Base-by-base conservation (phyloP, 352 stramenopile species). In the Globisporangium barbulae region DNA sequence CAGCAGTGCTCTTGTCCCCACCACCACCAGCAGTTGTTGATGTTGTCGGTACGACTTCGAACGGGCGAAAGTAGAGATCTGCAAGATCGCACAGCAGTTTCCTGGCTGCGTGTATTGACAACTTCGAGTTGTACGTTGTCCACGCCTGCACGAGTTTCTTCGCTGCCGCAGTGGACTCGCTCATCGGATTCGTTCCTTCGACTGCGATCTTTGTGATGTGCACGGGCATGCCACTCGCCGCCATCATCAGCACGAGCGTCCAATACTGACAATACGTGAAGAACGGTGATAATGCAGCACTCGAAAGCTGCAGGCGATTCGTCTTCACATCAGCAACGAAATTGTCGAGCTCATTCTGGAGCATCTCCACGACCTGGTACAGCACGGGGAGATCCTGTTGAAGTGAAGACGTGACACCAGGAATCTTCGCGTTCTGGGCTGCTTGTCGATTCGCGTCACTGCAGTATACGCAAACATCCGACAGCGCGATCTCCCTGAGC, bases 251-350 rank as follows among this genome's bases (percentile, higher is more conserved):
- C 41, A 90, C 65, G 47, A 93, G 64, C 10, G 71, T 80, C 81
- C 85, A 91, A 55, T 92, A 91, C 45, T 85, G 82, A 59, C 85
- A 93, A 55, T 87, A 89, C 2, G 74, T 81, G 49, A 88, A 92
- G 17, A 68, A 70, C 9, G 59, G 61, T 5, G 72, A 63, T 13
- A 68, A 68, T 17, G 66, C 45, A 8, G 70, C 58, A 31, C 69
- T 55, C 41, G 59, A 67, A 33, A 83, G 70, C 54, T 87, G 76
- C n/a, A 91, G 48, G 3, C 83, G 80, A 45, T 79, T 85, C 1
- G 81, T 91, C 50, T 89, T 89, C 25, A 91, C 76, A 35, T 84
- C 79, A 39, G 84, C 73, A 0, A 79, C 79, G 19, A 93, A 84
- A 12, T 76, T 67, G 21, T 76, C 65, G 54, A 93, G 56, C 53